phyloP scores from a whole-genome alignment of 805 yeast genomes.

The Yamadazyma philogaea region DNA sequence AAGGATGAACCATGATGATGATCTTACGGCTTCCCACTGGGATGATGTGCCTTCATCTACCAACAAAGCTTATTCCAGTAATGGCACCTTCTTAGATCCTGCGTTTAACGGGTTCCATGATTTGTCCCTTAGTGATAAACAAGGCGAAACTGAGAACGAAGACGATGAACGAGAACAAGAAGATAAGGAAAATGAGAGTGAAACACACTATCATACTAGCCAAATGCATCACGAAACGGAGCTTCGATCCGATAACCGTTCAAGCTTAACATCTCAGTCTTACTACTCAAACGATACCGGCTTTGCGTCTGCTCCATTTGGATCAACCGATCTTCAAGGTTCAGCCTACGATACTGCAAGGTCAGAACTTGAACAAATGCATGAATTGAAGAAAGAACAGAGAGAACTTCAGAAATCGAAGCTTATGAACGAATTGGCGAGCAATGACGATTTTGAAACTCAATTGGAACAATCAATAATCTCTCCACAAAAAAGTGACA shows the following conservation, averaged over 20 bases:
- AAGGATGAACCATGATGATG: slow-evolving; percentile 43
- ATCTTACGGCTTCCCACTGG: slow-evolving; percentile 57
- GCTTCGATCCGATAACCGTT: not conserved
- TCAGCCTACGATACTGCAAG: slow-evolving; percentile 15
- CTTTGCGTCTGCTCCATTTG: not conserved
- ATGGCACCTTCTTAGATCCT: slow-evolving; percentile 11
- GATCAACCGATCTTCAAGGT: not conserved
- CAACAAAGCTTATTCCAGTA: slow-evolving; percentile 2
- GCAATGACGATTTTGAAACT: slow-evolving; percentile 25
- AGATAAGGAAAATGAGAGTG: slow-evolving; percentile 9
- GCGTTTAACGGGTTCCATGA: slow-evolving; percentile 19
- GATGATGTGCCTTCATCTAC: slow-evolving; percentile 50
- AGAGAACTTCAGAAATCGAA: slow-evolving; percentile 26
- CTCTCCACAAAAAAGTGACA: slow-evolving; percentile 17
- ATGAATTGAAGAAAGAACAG: slow-evolving; percentile 35
- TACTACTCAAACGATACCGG: not conserved
- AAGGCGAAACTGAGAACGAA: slow-evolving; percentile 15
- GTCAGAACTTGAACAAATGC: slow-evolving; percentile 20
- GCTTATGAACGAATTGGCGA: slow-evolving; percentile 44
- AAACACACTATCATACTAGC: not conserved
- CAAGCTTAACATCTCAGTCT: not conserved
- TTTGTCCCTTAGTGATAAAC: slow-evolving; percentile 17
- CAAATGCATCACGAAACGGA: not conserved
- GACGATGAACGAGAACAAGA: slow-evolving; percentile 11
- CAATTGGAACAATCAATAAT: slow-evolving; percentile 38